Evolutionary conservation across 2,329 filamentous ascomycete genomes (phyloP), one percentile per base, ranked within the genome.

Genomic region (Byssoonygena ceratinophila): DNA sequence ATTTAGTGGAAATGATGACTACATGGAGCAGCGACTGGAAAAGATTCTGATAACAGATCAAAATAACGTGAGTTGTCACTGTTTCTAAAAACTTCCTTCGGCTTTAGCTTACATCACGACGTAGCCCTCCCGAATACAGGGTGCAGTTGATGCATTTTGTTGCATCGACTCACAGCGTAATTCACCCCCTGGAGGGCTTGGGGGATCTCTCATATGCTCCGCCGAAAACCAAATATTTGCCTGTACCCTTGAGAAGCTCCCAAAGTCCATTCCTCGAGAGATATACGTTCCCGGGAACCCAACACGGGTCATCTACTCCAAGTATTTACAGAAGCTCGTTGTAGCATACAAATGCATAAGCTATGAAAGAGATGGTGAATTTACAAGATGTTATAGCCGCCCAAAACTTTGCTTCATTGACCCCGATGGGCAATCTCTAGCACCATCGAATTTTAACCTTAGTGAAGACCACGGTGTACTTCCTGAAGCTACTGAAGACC

Each of bases 151-250:
- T 47, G 60, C 68, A 18, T 65, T 68, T 32, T 58, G 64, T 22
- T 64, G 69, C 12, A 62, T 71, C 46, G 63, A 69, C 43, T 31
- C 59, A 37, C 56, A 54, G 6, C 23, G 55, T 11, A 49, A 56
- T 27, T 49, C 60, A 12, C 53, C 59, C 43, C 34, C 58, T 18
- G 59, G 60, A 18, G 59, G 59, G 12, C 60, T 74, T 9, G 64
- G 65, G 12, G 71, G 71, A 1, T 70, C 73, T 34, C 61, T 78
- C 8, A 71, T 77, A 40, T 74, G 71, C 36, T 70, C 76, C 45
- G 69, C 71, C 16, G 71, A 73, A 23, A 67, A 69, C 9, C 67
- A 73, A 23, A 66, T 78, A 54, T 64, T 76, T 11, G 71, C 74
- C 46, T 73, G 74, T 23, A 71, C 70, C 36, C 57, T 79, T 29